phyloP scores from a whole-genome alignment of 768 basidiomycete species.

The Clitopilus passeckerianus region DNA sequence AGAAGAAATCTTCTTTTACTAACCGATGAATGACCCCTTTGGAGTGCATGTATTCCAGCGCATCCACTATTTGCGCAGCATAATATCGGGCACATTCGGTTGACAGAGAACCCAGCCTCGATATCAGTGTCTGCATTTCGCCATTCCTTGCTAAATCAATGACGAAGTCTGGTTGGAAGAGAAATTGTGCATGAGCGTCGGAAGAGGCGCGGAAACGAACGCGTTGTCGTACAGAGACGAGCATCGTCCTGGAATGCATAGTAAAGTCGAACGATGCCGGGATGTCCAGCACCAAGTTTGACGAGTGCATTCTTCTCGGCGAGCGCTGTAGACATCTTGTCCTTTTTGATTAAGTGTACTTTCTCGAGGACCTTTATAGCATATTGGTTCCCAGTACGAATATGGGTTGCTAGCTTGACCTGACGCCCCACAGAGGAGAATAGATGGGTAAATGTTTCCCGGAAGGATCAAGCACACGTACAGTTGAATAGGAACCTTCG shows the following conservation, averaged over 20 bases:
- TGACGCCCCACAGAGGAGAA: slow-evolving; percentile 18
- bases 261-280: slow-evolving; percentile 76
- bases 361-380: slow-evolving; percentile 82
- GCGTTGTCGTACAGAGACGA: slow-evolving; percentile 57
- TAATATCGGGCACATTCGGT: slow-evolving; percentile 76
- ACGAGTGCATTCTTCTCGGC: slow-evolving; percentile 77
- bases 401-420: slow-evolving; percentile 55
- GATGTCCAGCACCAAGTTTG: slow-evolving; percentile 68
- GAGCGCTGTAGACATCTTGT: slow-evolving; percentile 69
- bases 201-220: slow-evolving; percentile 22
- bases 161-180: slow-evolving; percentile 56
- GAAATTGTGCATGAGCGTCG: neutral
- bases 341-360: slow-evolving; percentile 71
- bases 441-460: neutral
- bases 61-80: slow-evolving; percentile 84
- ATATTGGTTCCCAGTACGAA: slow-evolving; percentile 56
- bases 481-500: slow-evolving; percentile 81
- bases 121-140: slow-evolving; percentile 69
- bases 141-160: slow-evolving; percentile 75
- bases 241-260: slow-evolving; percentile 85
- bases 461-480: slow-evolving; percentile 27
- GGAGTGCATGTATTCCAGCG: slow-evolving; percentile 86
- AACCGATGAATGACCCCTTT: slow-evolving; percentile 87
- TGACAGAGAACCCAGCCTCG: slow-evolving; percentile 82
- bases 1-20: slow-evolving; percentile 1